A percentile compares a stretch with the other conserved stretches of the same genome.
phyloP scores from a whole-genome alignment of 768 basidiomycete species.

The Mycena indigotica region DNA sequence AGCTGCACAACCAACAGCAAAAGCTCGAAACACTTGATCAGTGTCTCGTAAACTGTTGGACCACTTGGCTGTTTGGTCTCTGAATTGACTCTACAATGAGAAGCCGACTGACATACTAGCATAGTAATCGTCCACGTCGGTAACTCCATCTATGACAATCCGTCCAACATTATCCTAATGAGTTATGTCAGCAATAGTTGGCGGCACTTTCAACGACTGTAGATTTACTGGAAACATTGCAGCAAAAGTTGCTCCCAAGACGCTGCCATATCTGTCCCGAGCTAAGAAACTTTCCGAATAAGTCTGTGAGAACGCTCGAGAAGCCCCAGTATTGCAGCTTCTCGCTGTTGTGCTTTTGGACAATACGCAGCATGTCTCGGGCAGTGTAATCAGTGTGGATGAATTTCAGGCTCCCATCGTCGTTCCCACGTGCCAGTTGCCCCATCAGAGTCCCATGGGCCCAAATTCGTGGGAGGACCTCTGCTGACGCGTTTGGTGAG shows the following conservation, averaged over 20 bases:
- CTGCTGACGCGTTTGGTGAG: slow-evolving; percentile 2
- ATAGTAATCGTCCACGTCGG: not conserved
- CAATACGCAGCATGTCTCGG: slow-evolving; percentile 17
- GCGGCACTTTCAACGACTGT: not conserved
- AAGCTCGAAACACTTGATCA: slow-evolving; percentile 36
- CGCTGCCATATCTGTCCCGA: slow-evolving; percentile 4
- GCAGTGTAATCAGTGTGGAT: slow-evolving; percentile 11
- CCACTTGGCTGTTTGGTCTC: not conserved
- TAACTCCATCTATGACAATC: slow-evolving; percentile 12
- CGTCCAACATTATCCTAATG: slow-evolving; percentile 14
- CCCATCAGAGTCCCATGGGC: slow-evolving; percentile 5
- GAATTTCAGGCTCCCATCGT: slow-evolving; percentile 3
- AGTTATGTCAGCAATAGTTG: no score
- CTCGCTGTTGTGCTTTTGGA: slow-evolving; percentile 3
- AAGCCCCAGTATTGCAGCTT: slow-evolving; percentile 17
- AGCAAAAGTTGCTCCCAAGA: slow-evolving; percentile 17
- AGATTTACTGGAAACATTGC: slow-evolving; percentile 16
- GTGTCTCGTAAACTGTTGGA: slow-evolving; percentile 29
- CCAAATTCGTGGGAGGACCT: slow-evolving; percentile 1
- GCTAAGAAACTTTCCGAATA: not conserved
- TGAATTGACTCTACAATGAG: not conserved
- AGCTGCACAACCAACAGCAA: slow-evolving; percentile 38
- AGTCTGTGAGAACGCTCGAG: not conserved
- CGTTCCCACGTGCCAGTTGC: not conserved
- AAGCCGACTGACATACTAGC: not conserved